Evolutionary conservation across 768 basidiomycete genomes (phyloP), one percentile per base, ranked within the genome.

Genomic region (Podaxis sp.): DNA sequence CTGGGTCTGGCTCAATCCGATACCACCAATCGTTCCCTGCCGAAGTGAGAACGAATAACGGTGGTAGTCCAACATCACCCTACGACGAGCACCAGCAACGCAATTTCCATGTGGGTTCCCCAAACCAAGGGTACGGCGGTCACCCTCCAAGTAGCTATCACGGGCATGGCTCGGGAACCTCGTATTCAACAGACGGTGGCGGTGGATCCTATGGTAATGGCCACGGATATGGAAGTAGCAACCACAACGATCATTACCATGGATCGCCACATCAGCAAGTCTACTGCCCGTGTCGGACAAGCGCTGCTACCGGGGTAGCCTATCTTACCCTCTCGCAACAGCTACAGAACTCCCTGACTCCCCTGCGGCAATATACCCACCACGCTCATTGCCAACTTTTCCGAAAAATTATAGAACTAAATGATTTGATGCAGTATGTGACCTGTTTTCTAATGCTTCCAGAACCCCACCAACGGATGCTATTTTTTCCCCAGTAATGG

Each of bases 341-440:
- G 65, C 79, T 91, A 13, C 84, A 87, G 67, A 80, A 68, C 57
- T 83, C 88, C 0, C 68, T 87, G 9, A 76, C 72, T 43, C 76
- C 86, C 9, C 75, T 90, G 41, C 79, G 88, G 57, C 86, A 88
- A 69, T 88, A 84, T 66, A 79, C 80, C 37, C 82, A 85, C 61
- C 88, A 87, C 66, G 73, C 85, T 4, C 75, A 73, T 40, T 90
- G 90, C 66, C 69, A 80, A 40, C 70, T 90, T 5, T 85, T 80
- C 67, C 78, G 85, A 55, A 82, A 84, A 59, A 85, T 89, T 63
- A 73, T 80, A 52, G 87, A 90, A 65, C 77, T 91, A 37, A 79
- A 80, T 69, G 82, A 79, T 69, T 73, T 88, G 36, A 79, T 91
- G 75, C 86, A 87, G 89, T 91, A 74, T 71, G 88, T 84, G 63